Conservation (phyloP, 2,329 filamentous ascomycete species). For the Hypomyces rosellus region DNA sequence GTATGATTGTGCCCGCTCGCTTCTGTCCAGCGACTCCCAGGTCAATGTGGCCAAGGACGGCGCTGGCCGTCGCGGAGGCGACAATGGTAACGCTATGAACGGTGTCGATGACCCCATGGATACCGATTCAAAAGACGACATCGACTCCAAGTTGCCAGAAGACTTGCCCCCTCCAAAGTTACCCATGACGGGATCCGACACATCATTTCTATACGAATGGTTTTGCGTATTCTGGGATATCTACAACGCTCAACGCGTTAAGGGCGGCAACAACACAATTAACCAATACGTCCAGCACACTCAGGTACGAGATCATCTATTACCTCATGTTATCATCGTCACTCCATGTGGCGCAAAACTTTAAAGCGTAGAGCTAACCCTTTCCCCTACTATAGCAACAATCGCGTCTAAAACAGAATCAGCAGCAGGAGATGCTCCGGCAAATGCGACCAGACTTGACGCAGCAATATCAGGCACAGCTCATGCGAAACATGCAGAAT, state of each 20-base stretch:
- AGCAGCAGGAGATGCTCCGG: slow-evolving; percentile 71
- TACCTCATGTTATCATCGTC: slow-evolving; percentile 5
- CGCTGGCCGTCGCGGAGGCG: slow-evolving; percentile 59
- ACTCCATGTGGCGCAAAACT: neutral
- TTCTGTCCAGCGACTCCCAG: slow-evolving; percentile 60
- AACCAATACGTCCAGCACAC: slow-evolving; percentile 75
- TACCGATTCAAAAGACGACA: slow-evolving; percentile 72
- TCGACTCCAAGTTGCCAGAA: slow-evolving; percentile 66
- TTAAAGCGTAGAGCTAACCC: too few relatives aligned
- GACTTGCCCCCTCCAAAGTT: slow-evolving; percentile 74
- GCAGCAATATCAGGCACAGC: slow-evolving; percentile 51
- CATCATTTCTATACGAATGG: slow-evolving; percentile 93
- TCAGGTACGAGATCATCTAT: slow-evolving; percentile 52
- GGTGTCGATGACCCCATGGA: slow-evolving; percentile 73
- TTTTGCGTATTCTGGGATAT: slow-evolving; percentile 98
- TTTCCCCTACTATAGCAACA: slow-evolving; percentile 43
- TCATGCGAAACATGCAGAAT: slow-evolving; percentile 63
- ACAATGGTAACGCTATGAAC: slow-evolving; percentile 61
- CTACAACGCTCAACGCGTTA: slow-evolving; percentile 72
- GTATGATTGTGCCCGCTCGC: slow-evolving; percentile 72
- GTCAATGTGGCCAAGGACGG: slow-evolving; percentile 64
- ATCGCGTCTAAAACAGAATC: slow-evolving; percentile 65
- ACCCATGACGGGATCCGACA: slow-evolving; percentile 58
- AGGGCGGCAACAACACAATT: slow-evolving; percentile 56
- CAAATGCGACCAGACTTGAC: slow-evolving; percentile 59